Conservation (phyloP, 1,139 yeast genomes). For the Pichia sorboxylosa region DNA sequence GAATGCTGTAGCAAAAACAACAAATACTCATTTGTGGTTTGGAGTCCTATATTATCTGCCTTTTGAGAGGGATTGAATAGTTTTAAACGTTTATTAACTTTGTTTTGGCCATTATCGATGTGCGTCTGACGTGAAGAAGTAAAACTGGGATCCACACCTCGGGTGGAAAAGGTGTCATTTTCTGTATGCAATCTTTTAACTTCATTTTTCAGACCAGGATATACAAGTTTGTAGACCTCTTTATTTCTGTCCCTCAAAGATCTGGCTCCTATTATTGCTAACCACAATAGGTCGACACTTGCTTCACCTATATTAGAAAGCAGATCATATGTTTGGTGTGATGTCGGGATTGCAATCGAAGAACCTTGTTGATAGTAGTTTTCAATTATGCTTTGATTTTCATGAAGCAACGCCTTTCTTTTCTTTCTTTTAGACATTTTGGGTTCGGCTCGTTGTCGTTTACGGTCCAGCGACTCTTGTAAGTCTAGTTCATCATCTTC, state of each 20-base stretch:
- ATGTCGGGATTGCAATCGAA: slow-evolving; percentile 59
- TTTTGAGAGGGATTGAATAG: slow-evolving; percentile 29
- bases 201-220: slow-evolving; percentile 73
- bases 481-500: slow-evolving; percentile 25
- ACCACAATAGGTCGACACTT: slow-evolving; percentile 63
- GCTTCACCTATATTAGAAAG: slow-evolving; percentile 74
- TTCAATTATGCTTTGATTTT: slow-evolving; percentile 48
- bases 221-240: slow-evolving; percentile 59
- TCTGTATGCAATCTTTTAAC: slow-evolving; percentile 49
- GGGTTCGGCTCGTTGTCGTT: slow-evolving; percentile 8
- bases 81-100: neutral
- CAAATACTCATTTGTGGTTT: slow-evolving; percentile 74
- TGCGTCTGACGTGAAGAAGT: too few relatives aligned
- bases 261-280: slow-evolving; percentile 79
- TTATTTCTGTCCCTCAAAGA: slow-evolving; percentile 70
- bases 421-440: slow-evolving; percentile 32
- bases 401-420: slow-evolving; percentile 21
- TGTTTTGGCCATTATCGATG: neutral
- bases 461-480: slow-evolving; percentile 23
- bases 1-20: slow-evolving; percentile 83
- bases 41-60: slow-evolving; percentile 55
- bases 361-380: slow-evolving; percentile 76
- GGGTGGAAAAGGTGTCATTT: slow-evolving; percentile 8
- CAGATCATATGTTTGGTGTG: slow-evolving; percentile 71
- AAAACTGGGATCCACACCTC: neutral